Conservation (phyloP, 2,329 filamentous ascomycete genomes). For the Aspergillus amoenus region DNA sequence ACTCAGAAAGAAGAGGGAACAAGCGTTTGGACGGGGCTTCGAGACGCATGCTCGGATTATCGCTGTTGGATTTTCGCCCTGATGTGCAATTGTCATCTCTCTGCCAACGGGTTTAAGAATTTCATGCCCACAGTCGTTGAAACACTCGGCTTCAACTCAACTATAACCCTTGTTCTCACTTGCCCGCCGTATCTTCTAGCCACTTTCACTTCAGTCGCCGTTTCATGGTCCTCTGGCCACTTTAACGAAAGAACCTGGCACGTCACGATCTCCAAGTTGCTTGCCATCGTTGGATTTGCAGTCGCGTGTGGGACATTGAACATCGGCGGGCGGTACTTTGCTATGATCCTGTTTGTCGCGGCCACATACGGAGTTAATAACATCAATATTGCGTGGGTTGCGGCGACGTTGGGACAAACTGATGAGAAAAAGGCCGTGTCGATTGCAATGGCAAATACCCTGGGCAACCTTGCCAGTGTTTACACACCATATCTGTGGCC, state of each 20-base stretch:
- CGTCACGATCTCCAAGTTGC: constrained; percentile 23
- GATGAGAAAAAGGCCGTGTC: constrained; percentile 46
- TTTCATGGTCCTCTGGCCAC: constrained; percentile 52
- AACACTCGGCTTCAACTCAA: constrained; percentile 49
- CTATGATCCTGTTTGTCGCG: constrained; percentile 32
- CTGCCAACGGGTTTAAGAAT: constrained; percentile 51
- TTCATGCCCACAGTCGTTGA: constrained; percentile 45
- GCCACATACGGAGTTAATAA: constrained; percentile 39
- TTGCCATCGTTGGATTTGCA: constrained; percentile 32
- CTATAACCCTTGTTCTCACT: constrained; percentile 52
- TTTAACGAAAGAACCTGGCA: constrained; percentile 36
- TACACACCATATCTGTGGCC: constrained; percentile 41
- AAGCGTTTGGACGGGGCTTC: constrained; percentile 47
- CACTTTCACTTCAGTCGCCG: constrained; percentile 47
- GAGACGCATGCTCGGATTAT: constrained; percentile 51
- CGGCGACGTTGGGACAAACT: constrained; percentile 42
- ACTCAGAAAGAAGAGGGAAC: constrained; percentile 49
- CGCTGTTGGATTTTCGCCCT: constrained; percentile 55
- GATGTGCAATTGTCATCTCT: constrained; percentile 58
- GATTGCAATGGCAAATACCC: constrained; percentile 44
- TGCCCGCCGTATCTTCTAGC: constrained; percentile 54
- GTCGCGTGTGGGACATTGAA: constrained; percentile 29
- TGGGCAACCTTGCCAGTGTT: constrained; percentile 41
- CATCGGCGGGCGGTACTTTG: constrained; percentile 31
- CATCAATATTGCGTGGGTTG: constrained; percentile 45